phyloP scores from a whole-genome alignment of 1,284 basidiomycete species.

The Apiotrichum veenhuisii region DNA sequence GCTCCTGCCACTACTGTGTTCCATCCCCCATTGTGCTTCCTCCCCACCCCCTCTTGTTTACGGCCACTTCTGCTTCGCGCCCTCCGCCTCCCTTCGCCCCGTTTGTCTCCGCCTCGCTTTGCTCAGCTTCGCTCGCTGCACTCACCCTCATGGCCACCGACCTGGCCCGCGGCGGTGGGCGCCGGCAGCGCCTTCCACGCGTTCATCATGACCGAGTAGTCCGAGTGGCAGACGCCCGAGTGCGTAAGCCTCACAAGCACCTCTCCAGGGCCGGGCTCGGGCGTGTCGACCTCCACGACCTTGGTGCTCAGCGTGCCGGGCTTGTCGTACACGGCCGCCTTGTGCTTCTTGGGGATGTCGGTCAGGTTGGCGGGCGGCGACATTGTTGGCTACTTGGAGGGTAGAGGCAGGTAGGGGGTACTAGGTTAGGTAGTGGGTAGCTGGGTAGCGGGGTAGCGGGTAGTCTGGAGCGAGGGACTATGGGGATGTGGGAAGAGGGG shows the following conservation, averaged over 20 bases:
- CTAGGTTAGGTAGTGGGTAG: no score
- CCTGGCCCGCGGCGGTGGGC: conserved; percentile 12
- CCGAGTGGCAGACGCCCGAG: conserved; percentile 19
- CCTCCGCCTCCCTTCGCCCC: no score
- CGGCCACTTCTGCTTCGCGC: no score
- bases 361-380: conserved; percentile 3
- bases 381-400: not conserved
- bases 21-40: no score
- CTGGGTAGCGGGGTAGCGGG: no score
- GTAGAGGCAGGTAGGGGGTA: not conserved
- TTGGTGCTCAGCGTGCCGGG: conserved; percentile 15
- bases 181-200: conserved; percentile 11
- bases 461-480: no score
- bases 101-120: no score
- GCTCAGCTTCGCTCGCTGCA: no score
- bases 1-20: no score
- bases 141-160: conserved; percentile 18
- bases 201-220: conserved; percentile 16
- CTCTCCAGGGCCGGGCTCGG: conserved; percentile 13
- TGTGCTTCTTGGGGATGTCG: conserved; percentile 16
- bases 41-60: no score
- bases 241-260: conserved; percentile 17
- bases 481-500: no score
- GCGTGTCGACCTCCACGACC: conserved; percentile 17
- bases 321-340: conserved; percentile 17